A percentile compares a stretch with the other conserved stretches of the same genome.
phyloP scores from a whole-genome alignment of 331 rosid species.

The Phaseolus coccineus region DNA sequence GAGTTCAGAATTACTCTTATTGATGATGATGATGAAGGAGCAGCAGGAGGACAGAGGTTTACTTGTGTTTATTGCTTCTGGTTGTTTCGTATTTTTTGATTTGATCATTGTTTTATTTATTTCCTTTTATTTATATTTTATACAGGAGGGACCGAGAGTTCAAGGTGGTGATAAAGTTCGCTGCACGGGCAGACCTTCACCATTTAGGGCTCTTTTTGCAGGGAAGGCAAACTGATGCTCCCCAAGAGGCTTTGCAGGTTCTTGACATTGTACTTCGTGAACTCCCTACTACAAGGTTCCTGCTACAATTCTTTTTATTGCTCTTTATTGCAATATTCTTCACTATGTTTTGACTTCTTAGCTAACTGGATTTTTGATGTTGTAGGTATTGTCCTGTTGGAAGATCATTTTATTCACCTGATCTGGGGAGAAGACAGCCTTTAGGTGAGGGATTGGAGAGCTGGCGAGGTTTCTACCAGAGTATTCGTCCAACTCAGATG shows the following conservation, averaged over 20 bases:
- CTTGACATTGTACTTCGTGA: conserved; percentile 94
- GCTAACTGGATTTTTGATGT: conserved; percentile 1
- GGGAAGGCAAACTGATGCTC: conserved; percentile 95
- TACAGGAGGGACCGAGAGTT: conserved; percentile 84
- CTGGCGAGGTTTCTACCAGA: conserved; percentile 98
- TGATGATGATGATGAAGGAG: conserved; percentile 97
- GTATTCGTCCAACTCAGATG: conserved; percentile 99
- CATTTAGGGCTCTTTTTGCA: conserved; percentile 90
- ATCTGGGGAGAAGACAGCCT: conserved; percentile 81
- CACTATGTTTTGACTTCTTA: background rate
- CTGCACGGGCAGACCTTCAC: conserved; percentile 94
- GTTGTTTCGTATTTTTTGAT: background rate
- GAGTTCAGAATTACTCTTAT: conserved; percentile 77
- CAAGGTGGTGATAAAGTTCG: conserved; percentile 84
- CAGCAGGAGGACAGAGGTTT: conserved; percentile 83
- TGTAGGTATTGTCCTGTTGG: conserved; percentile 89
- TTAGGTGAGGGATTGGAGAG: conserved; percentile 97
- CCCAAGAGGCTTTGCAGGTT: conserved; percentile 97
- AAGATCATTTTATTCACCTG: conserved; percentile 92
- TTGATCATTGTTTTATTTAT: background rate
- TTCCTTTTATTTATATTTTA: conserved; percentile 4
- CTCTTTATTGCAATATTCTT: background rate
- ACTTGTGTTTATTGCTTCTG: background rate
- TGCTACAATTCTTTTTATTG: background rate
- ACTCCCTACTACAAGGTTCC: conserved; percentile 82